These are phyloP conservation scores for Thielaviopsis euricoi DNA, from an alignment of 2,329 filamentous ascomycete genomes.

Conservation along the genomic window DNA sequence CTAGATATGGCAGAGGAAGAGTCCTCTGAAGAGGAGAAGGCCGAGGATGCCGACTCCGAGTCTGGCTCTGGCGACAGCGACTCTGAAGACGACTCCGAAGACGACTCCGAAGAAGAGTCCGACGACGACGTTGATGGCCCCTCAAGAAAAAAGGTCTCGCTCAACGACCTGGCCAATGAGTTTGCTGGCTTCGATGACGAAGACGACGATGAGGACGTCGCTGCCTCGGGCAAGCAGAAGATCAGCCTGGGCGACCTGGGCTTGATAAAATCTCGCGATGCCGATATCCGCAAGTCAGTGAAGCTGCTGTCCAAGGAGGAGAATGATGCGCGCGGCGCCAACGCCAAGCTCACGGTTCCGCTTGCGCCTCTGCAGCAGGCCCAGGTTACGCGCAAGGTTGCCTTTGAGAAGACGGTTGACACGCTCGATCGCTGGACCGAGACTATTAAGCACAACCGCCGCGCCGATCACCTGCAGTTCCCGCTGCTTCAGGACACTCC, in stretches of 20 bases:
- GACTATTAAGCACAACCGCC: slow-evolving; percentile 84
- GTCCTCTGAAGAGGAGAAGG: slow-evolving; percentile 32
- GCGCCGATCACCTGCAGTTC: slow-evolving; percentile 80
- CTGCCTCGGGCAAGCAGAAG: slow-evolving; percentile 39
- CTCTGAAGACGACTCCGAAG: slow-evolving; percentile 26
- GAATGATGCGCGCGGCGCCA: slow-evolving; percentile 29
- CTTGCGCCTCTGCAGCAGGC: slow-evolving; percentile 77
- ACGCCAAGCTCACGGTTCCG: slow-evolving; percentile 60
- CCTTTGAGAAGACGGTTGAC: slow-evolving; percentile 82
- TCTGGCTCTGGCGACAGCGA: slow-evolving; percentile 27
- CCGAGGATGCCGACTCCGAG: slow-evolving; percentile 27
- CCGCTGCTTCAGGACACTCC: slow-evolving; percentile 61
- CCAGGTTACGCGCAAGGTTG: slow-evolving; percentile 61
- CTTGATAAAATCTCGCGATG: slow-evolving; percentile 54
- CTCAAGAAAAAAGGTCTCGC: slow-evolving; percentile 27
- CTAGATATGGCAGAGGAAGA: slow-evolving; percentile 37
- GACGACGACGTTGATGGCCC: slow-evolving; percentile 37
- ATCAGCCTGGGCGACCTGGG: slow-evolving; percentile 61
- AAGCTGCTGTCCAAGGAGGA: slow-evolving; percentile 55
- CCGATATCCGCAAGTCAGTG: slow-evolving; percentile 59
- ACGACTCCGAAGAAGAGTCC: slow-evolving; percentile 30
- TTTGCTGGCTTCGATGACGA: slow-evolving; percentile 50
- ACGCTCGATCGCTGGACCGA: slow-evolving; percentile 84
- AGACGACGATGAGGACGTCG: slow-evolving; percentile 20
- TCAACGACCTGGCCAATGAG: slow-evolving; percentile 48